Base-by-base conservation (phyloP, 495 filamentous ascomycete species). In the Neurospora africana region DNA sequence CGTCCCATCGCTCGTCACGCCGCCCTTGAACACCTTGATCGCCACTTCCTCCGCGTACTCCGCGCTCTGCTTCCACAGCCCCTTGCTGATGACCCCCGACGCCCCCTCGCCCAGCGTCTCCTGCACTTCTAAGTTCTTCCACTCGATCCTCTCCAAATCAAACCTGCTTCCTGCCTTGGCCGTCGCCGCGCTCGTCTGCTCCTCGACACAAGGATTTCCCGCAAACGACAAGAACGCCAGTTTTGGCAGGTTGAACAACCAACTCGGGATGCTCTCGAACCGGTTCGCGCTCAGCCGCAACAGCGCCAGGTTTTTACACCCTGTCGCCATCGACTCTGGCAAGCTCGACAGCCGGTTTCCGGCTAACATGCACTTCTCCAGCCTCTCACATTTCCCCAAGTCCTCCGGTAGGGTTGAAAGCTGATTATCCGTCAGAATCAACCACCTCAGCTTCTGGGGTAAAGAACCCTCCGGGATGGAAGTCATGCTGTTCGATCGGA, bases 171-270 rank as follows among this genome's bases (percentile, higher is more conserved):
- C 53, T 43, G 72, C 69, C 44, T 72, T 68, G 23, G 58, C 70
- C 67, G 73, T 70, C 65, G 76, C 76, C 68, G 71, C 74, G 9
- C 36, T 17, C 27, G 70, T 47, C 6, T 72, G 53, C 33, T 76
- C 43, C 17, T 73, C 53, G 1, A 76, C 75, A 71, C 84, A 85
- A 8, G 83, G 82, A 71, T 86, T 85, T 3, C 80, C 79, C 19
- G 82, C 82, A 70, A 84, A 84, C 27, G 82, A 82, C 69, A 85
- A 75, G 70, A 82, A 85, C n/a, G 81, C 79, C 4, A 85, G 79
- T 69, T 81, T 75, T 3, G 83, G 82, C 19, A 86, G 72, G 6
- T 15, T 8, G 61, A 84, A 83, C 1, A 85, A 76, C 81, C 82
- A 85, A 85, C 10, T 36, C 7, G 84, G 84, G 8, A 85, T 70